Conservation (phyloP, 2,329 filamentous ascomycete genomes). For the Sporothrix inflata region DNA sequence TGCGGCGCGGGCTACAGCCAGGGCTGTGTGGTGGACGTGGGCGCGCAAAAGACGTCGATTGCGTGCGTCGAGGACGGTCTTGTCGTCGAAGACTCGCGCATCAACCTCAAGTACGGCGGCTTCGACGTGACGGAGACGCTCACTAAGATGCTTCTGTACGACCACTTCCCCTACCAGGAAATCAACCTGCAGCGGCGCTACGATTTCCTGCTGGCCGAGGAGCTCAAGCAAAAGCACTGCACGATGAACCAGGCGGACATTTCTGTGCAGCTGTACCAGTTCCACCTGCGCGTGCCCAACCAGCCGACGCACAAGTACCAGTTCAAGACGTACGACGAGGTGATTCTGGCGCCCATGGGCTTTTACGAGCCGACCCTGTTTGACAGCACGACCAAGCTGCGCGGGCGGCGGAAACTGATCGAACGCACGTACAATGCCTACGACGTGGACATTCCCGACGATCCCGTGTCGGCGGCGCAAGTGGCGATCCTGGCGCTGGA, state of each 20-base stretch:
- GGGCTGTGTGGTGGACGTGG: slow-evolving; percentile 93
- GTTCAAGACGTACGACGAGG: slow-evolving; percentile 97
- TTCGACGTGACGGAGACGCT: slow-evolving; percentile 93
- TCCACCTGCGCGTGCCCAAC: slow-evolving; percentile 85
- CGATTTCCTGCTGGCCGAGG: slow-evolving; percentile 91
- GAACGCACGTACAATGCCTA: slow-evolving; percentile 92
- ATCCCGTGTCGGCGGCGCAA: slow-evolving; percentile 85
- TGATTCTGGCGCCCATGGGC: slow-evolving; percentile 93
- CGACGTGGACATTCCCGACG: slow-evolving; percentile 82
- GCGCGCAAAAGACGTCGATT: slow-evolving; percentile 95
- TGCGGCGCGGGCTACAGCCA: slow-evolving; percentile 95
- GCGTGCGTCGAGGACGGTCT: slow-evolving; percentile 97
- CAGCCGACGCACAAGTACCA: slow-evolving; percentile 90
- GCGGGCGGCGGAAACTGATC: slow-evolving; percentile 77
- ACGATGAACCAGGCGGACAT: slow-evolving; percentile 90
- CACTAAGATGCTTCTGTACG: slow-evolving; percentile 96
- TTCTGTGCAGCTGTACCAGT: slow-evolving; percentile 84
- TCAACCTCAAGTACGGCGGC: slow-evolving; percentile 94
- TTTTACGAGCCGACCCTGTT: slow-evolving; percentile 89
- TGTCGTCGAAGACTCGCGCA: slow-evolving; percentile 88
- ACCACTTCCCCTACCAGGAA: slow-evolving; percentile 92
- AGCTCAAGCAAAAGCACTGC: slow-evolving; percentile 90
- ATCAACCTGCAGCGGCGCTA: slow-evolving; percentile 90
- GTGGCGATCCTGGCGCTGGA: slow-evolving; percentile 64
- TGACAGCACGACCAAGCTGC: slow-evolving; percentile 78